Evolutionary conservation across 1,139 yeast genomes (phyloP).

Genomic region (Magnusiomyces ingens): DNA sequence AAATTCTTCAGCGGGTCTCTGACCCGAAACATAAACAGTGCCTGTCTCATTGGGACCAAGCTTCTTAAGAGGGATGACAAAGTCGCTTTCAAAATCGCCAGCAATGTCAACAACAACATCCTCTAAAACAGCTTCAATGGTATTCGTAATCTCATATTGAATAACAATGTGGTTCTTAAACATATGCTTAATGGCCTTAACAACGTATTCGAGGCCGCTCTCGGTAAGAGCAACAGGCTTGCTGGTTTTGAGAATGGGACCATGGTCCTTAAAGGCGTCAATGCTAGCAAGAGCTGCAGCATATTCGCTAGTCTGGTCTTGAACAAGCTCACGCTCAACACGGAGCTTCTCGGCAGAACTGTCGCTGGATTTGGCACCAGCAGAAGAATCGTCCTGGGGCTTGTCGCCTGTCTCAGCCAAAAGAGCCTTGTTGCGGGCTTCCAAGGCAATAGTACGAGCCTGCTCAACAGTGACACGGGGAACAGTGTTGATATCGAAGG

Average conservation of each 20-base stretch:
- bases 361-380: conserved; percentile 17
- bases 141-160: conserved; percentile 80
- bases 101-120: conserved; percentile 64
- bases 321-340: conserved; percentile 21
- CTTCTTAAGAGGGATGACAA: conserved; percentile 65
- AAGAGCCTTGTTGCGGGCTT: conserved; percentile 30
- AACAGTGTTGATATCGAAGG: conserved; percentile 67
- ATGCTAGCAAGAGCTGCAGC: conserved; percentile 59
- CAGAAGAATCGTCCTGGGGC: conserved; percentile 18
- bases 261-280: conserved; percentile 66
- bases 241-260: conserved; percentile 70
- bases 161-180: conserved; percentile 71
- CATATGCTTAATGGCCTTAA: conserved; percentile 74
- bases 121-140: conserved; percentile 72
- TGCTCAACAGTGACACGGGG: conserved; percentile 60
- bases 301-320: conserved; percentile 50
- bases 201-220: conserved; percentile 88
- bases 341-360: conserved; percentile 31
- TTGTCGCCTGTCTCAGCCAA: conserved; percentile 18
- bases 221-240: conserved; percentile 70
- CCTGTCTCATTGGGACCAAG: conserved; percentile 68
- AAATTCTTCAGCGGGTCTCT: conserved; percentile 42
- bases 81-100: conserved; percentile 50
- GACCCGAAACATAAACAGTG: conserved; percentile 70
- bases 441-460: conserved; percentile 51